phyloP scores from a whole-genome alignment of 257 asterid species.

The Plantago elongata region DNA sequence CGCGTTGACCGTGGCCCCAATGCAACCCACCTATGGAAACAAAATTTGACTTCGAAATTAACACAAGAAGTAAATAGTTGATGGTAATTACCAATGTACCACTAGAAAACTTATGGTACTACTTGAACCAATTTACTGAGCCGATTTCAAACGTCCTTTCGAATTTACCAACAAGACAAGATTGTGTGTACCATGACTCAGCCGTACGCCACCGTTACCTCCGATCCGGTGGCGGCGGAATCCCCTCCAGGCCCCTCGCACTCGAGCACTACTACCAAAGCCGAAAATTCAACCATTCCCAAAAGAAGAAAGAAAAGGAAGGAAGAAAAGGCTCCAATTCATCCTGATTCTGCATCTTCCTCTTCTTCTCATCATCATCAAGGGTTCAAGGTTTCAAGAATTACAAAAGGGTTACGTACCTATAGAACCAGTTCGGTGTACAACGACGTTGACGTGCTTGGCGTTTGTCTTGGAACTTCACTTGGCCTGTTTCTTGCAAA shows the following conservation, averaged over 20 bases:
- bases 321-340: constrained; percentile 21
- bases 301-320: constrained; percentile 34
- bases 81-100: too few relatives aligned
- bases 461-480: constrained; percentile 88
- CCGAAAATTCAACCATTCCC: constrained; percentile 10
- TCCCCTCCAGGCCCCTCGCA: constrained; percentile 10
- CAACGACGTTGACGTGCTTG: constrained; percentile 61
- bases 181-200: constrained; percentile 32
- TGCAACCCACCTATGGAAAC: too few relatives aligned
- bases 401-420: constrained; percentile 35
- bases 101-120: too few relatives aligned
- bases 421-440: constrained; percentile 21
- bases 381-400: constrained; percentile 43
- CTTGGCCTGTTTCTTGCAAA: constrained; percentile 78
- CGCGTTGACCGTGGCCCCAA: too few relatives aligned
- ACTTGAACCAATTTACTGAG: background rate
- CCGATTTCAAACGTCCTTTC: background rate
- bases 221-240: constrained; percentile 22
- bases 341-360: constrained; percentile 21
- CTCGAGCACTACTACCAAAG: too few relatives aligned
- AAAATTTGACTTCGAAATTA: too few relatives aligned
- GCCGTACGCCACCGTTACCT: constrained; percentile 30
- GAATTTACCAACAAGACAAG: background rate
- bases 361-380: constrained; percentile 43
- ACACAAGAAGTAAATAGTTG: too few relatives aligned